These are phyloP conservation scores for Salvia rosmarinus DNA, from an alignment of 257 asterid genomes.

Conservation along the genomic window DNA sequence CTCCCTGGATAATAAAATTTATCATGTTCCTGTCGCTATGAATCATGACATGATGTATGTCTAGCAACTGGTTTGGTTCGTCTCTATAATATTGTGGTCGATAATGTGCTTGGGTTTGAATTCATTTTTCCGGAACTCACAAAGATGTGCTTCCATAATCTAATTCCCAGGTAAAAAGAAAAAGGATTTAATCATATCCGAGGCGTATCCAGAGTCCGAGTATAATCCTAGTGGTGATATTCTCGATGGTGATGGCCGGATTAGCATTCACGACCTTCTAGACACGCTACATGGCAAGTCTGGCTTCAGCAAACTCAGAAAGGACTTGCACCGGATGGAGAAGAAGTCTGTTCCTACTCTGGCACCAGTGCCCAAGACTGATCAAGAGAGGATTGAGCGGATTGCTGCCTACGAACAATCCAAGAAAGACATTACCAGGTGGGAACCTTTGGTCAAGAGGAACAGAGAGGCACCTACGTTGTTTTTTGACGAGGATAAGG, in stretches of 20 bases:
- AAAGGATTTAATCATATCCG: constrained; percentile 56
- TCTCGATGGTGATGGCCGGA: constrained; percentile 69
- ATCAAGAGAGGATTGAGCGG: constrained; percentile 65
- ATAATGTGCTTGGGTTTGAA: background rate
- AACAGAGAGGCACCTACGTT: constrained; percentile 89
- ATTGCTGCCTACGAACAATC: constrained; percentile 60
- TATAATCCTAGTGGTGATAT: constrained; percentile 73
- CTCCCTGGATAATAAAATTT: background rate
- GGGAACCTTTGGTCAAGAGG: constrained; percentile 85
- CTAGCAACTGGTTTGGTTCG: constrained; percentile 8
- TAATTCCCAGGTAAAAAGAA: constrained; percentile 54
- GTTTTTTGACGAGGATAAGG: constrained; percentile 69
- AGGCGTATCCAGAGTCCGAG: constrained; percentile 94
- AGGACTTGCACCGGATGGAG: constrained; percentile 54
- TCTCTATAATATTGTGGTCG: background rate
- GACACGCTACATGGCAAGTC: constrained; percentile 65
- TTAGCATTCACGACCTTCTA: constrained; percentile 75
- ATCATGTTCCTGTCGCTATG: too few species aligned
- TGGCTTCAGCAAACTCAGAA: constrained; percentile 60
- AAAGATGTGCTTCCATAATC: background rate
- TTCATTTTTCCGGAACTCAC: constrained; percentile 27
- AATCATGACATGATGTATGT: background rate
- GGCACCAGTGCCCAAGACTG: constrained; percentile 73
- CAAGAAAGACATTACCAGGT: constrained; percentile 72
- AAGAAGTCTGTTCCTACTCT: constrained; percentile 57